These are phyloP conservation scores for Botryosphaeria dothidea DNA, from an alignment of 2,329 filamentous ascomycete species.

Conservation along the genomic window DNA sequence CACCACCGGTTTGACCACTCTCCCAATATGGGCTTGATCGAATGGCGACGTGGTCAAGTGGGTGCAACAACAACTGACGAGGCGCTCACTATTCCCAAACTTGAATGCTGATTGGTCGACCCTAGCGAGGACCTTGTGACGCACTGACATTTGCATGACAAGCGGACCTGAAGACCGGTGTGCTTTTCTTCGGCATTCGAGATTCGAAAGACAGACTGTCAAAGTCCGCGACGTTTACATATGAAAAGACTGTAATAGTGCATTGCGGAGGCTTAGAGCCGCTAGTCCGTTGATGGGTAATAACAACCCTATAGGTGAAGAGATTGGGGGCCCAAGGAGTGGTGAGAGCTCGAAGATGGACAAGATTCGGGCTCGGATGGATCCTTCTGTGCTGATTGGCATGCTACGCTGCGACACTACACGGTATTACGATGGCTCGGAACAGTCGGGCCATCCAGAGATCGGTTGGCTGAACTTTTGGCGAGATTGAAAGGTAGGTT, in stretches of 20 bases:
- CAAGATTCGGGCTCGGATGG: background rate
- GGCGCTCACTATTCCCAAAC: background rate
- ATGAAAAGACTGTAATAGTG: background rate
- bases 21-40: background rate
- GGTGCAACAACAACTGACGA: background rate
- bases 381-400: background rate
- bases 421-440: background rate
- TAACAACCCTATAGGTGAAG: background rate
- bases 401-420: background rate
- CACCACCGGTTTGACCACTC: background rate
- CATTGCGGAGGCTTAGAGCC: background rate
- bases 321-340: background rate
- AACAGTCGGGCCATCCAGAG: background rate
- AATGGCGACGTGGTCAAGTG: slow-evolving; percentile 2
- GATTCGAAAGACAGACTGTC: background rate
- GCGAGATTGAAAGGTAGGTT: background rate
- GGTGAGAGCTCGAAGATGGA: background rate
- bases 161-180: background rate
- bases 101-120: background rate
- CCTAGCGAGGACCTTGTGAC: background rate
- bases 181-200: background rate
- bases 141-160: background rate
- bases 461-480: background rate
- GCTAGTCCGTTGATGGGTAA: background rate
- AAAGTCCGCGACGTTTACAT: background rate